phyloP scores from a whole-genome alignment of 169 alveolate genomes.

The Eimeria brunetti region DNA sequence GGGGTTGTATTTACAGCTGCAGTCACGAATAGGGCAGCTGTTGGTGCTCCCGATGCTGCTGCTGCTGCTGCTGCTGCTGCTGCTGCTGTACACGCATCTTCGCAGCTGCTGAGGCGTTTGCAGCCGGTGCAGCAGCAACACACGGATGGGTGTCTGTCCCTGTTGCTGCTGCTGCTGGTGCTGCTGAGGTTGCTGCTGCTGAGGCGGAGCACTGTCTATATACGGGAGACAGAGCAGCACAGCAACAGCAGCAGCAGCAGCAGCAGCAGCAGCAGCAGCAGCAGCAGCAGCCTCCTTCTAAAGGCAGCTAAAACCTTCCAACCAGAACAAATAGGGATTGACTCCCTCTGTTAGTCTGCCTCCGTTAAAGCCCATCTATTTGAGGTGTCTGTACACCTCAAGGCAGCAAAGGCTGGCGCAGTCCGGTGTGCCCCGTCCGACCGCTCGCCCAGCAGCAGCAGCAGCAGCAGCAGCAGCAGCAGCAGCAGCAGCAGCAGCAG shows the following conservation, averaged over 20 bases:
- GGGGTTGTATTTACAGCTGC: neutral
- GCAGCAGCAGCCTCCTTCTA: neutral
- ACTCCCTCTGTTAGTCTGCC: neutral
- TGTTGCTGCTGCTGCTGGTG: neutral
- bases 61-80: constrained; percentile 5
- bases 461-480: constrained; percentile 47
- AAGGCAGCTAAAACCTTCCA: neutral
- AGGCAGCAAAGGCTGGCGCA: neutral
- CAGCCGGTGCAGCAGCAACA: constrained; percentile 10
- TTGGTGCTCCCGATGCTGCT: constrained; percentile 5
- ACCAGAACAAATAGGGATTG: neutral
- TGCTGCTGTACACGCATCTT: neutral
- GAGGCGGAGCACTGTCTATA: neutral
- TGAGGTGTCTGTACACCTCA: constrained; percentile 20
- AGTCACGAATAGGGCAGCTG: neutral
- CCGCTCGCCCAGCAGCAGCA: constrained; percentile 47
- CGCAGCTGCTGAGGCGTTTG: neutral
- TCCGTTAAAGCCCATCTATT: neutral
- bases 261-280: constrained; percentile 50
- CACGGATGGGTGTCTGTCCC: neutral
- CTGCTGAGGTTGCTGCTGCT: neutral
- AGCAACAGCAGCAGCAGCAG: constrained; percentile 39
- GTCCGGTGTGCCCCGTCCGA: constrained; percentile 7
- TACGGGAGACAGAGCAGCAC: neutral
- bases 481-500: constrained; percentile 19